A percentile compares a stretch with the other conserved stretches of the same genome.
These are phyloP conservation scores for Aspergillaceae sp. DNA, from an alignment of 2,329 filamentous ascomycete species.

Conservation along the genomic window DNA sequence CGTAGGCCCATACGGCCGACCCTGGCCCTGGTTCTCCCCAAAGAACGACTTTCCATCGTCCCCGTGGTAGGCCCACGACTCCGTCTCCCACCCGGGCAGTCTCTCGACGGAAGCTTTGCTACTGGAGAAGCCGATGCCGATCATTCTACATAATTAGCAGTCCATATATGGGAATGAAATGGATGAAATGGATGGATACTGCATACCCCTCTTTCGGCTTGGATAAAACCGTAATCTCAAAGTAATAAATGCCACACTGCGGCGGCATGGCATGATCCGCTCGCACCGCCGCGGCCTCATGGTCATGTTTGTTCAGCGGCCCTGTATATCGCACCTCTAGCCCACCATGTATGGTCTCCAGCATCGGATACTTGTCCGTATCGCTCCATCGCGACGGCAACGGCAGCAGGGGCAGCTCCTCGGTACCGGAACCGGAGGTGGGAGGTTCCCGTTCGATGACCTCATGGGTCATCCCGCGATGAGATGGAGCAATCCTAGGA, in stretches of 20 bases:
- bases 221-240: conserved; percentile 61
- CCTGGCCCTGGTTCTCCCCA: conserved; percentile 46
- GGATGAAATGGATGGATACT: background rate
- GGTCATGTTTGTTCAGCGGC: conserved; percentile 49
- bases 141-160: conserved; percentile 17
- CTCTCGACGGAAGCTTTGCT: conserved; percentile 51
- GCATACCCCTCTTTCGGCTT: conserved; percentile 60
- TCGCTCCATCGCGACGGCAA: conserved; percentile 78
- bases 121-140: conserved; percentile 54
- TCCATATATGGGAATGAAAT: background rate
- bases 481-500: conserved; percentile 52
- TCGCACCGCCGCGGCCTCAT: conserved; percentile 74
- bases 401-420: conserved; percentile 57
- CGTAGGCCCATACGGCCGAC: conserved; percentile 51
- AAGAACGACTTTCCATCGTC: conserved; percentile 58
- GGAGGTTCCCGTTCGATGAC: conserved; percentile 65
- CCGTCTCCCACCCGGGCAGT: conserved; percentile 57
- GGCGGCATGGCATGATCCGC: conserved; percentile 79
- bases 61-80: conserved; percentile 59
- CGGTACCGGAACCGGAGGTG: conserved; percentile 18
- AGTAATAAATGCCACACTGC: conserved; percentile 92
- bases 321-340: conserved; percentile 59
- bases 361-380: conserved; percentile 60
- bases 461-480: conserved; percentile 74
- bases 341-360: conserved; percentile 69